A percentile compares a stretch with the other conserved stretches of the same genome.
phyloP scores from a whole-genome alignment of 1,139 yeast species.

The Kodamaea sp. region DNA sequence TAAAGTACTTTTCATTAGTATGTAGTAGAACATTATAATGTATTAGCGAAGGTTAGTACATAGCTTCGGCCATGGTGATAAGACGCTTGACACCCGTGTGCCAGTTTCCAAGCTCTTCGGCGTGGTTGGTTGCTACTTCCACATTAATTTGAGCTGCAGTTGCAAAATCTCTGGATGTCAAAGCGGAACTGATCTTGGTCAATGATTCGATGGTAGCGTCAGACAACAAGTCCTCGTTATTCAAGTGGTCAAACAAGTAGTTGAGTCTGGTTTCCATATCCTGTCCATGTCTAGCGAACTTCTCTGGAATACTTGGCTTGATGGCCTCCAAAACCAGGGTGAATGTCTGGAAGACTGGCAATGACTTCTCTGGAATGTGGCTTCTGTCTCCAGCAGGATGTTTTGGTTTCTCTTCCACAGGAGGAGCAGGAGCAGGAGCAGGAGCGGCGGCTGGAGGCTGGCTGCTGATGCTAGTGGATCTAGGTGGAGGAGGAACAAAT shows the following conservation, averaged over 20 bases:
- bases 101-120: constrained; percentile 89
- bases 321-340: constrained; percentile 57
- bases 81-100: constrained; percentile 88
- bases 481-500: constrained; percentile 14
- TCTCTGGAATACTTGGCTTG: constrained; percentile 75
- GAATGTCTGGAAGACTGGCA: constrained; percentile 61
- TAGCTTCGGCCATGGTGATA: constrained; percentile 70
- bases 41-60: constrained; percentile 15
- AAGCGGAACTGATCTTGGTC: constrained; percentile 49
- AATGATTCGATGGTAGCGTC: constrained; percentile 57
- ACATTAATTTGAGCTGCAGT: constrained; percentile 59
- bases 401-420: constrained; percentile 30
- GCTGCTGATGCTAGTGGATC: constrained; percentile 10
- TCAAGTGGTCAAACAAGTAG: constrained; percentile 77
- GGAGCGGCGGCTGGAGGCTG: constrained; percentile 15
- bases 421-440: constrained; percentile 26
- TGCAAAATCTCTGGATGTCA: constrained; percentile 56
- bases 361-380: constrained; percentile 61
- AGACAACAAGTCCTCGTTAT: constrained; percentile 67
- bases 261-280: constrained; percentile 84
- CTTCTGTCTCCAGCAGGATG: constrained; percentile 71
- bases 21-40: not conserved
- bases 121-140: constrained; percentile 64
- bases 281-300: constrained; percentile 67
- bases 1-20: not conserved